These are phyloP conservation scores for Phytopythium oedochilum DNA, from an alignment of 352 stramenopile species.

Conservation along the genomic window DNA sequence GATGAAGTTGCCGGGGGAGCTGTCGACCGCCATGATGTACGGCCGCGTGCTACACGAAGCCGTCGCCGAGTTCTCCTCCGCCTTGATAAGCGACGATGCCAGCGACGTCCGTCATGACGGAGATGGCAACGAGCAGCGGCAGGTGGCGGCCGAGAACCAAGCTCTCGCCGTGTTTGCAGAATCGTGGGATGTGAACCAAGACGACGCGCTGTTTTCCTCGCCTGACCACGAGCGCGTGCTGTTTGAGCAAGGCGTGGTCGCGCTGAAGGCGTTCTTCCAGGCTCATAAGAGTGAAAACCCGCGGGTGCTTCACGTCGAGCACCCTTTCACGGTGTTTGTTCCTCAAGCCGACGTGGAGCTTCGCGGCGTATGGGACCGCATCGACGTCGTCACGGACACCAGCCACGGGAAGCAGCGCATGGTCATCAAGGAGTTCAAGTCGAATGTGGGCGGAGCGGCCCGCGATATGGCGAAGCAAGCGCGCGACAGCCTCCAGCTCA, in stretches of 20 bases:
- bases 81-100: conserved; percentile 12
- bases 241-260: conserved; percentile 25
- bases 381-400: conserved; percentile 27
- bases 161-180: conserved; percentile 18
- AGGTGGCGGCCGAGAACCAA: conserved; percentile 9
- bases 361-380: conserved; percentile 72
- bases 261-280: conserved; percentile 41
- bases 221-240: conserved; percentile 27
- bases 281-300: conserved; percentile 20
- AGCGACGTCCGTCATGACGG: conserved; percentile 11
- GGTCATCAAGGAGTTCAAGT: conserved; percentile 84
- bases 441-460: conserved; percentile 47
- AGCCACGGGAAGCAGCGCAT: not conserved
- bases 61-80: conserved; percentile 44
- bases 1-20: conserved; percentile 44
- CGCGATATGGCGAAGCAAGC: conserved; percentile 54
- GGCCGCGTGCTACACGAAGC: conserved; percentile 67
- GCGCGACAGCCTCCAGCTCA: conserved; percentile 70
- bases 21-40: conserved; percentile 67
- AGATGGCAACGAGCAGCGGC: not conserved
- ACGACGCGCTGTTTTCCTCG: conserved; percentile 28
- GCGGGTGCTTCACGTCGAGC: conserved; percentile 48
- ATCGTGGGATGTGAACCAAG: conserved; percentile 11
- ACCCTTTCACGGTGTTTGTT: conserved; percentile 51
- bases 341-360: conserved; percentile 46